These are phyloP conservation scores for Dioscorea dumetorum DNA, from an alignment of 106 monocot species.

Conservation along the genomic window DNA sequence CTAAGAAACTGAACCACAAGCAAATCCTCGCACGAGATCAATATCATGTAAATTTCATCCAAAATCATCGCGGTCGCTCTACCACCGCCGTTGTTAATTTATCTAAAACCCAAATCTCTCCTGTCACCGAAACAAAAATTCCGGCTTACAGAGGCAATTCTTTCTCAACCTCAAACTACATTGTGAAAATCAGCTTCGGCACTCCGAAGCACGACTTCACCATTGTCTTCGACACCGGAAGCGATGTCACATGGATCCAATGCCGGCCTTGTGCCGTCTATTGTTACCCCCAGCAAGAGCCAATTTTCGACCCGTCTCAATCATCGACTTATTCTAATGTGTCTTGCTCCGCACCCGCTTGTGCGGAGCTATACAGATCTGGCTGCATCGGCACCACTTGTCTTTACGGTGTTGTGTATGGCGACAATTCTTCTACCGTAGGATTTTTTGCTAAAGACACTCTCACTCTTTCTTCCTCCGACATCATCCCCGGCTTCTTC, in stretches of 20 bases:
- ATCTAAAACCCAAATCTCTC: background rate
- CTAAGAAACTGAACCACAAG: background rate
- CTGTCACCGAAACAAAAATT: background rate
- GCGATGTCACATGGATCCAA: conserved; percentile 13
- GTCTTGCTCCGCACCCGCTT: conserved; percentile 26
- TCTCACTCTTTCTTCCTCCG: conserved; percentile 8
- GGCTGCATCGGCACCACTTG: conserved; percentile 4
- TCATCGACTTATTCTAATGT: conserved; percentile 24
- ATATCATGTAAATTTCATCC: conserved; percentile 19
- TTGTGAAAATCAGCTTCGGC: conserved; percentile 19
- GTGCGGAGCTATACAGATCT: background rate
- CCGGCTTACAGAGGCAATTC: background rate
- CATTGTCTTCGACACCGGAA: conserved; percentile 17
- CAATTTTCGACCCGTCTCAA: conserved; percentile 21
- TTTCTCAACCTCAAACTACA: background rate
- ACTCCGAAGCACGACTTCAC: conserved; percentile 15
- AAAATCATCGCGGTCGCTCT: background rate
- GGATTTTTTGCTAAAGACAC: conserved; percentile 18
- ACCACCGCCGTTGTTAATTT: background rate
- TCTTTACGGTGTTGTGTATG: conserved; percentile 15
- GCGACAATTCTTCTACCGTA: conserved; percentile 5
- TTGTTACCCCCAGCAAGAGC: conserved; percentile 19
- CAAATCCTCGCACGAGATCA: conserved; percentile 31
- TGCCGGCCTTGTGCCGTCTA: conserved; percentile 22
- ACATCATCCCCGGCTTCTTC: conserved; percentile 17